These are phyloP conservation scores for Chalaropsis thielavioides DNA, from an alignment of 2,329 filamentous ascomycete species.

Conservation along the genomic window DNA sequence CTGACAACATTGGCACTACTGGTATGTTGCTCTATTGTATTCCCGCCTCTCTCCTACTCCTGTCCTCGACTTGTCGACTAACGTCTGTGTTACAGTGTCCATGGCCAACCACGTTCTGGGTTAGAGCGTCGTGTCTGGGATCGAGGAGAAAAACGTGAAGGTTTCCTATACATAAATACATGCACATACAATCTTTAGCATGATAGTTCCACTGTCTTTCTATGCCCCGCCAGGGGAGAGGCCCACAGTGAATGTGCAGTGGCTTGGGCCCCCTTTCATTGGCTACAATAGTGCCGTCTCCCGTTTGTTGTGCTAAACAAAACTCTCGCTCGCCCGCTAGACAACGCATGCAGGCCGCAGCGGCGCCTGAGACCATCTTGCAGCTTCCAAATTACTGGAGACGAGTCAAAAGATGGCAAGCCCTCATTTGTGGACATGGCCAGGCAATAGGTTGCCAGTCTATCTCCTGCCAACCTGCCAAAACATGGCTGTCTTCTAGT, in stretches of 20 bases:
- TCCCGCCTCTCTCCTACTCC: neutral
- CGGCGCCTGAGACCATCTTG: no score
- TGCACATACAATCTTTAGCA: neutral
- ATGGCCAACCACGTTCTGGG: slow-evolving; percentile 38
- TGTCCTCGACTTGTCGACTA: neutral
- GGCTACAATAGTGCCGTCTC: neutral
- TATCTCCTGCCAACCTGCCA: no score
- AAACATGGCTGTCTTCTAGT: no score
- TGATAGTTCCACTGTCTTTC: neutral
- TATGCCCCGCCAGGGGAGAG: neutral
- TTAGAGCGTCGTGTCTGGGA: slow-evolving; percentile 17
- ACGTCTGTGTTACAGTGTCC: slow-evolving; percentile 28
- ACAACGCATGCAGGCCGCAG: neutral
- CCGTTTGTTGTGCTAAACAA: neutral
- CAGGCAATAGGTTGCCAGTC: no score
- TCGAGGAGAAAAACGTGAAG: neutral
- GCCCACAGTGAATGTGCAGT: no score
- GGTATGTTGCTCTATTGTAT: slow-evolving; percentile 36
- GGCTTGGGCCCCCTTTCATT: neutral
- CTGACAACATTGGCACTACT: slow-evolving; percentile 70
- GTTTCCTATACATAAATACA: neutral
- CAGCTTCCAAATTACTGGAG: no score
- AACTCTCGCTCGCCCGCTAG: neutral
- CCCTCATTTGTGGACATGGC: no score
- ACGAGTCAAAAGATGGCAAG: no score